Conservation (phyloP, 2,329 filamentous ascomycete genomes). For the Trichoderma polysporum region DNA sequence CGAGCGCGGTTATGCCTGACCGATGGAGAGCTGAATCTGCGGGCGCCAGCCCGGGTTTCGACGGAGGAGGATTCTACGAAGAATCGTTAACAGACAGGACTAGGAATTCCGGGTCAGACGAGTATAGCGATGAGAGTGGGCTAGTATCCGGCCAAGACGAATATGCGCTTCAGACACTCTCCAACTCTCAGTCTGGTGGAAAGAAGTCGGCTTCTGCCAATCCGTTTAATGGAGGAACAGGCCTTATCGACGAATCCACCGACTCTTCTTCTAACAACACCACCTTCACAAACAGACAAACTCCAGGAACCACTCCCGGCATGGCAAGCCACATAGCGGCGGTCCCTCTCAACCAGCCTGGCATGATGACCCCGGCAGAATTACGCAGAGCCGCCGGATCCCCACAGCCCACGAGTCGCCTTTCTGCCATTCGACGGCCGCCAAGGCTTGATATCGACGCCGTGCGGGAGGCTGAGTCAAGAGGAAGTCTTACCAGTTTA, state of each 20-base stretch:
- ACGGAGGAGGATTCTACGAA: conserved; percentile 53
- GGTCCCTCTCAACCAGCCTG: conserved; percentile 49
- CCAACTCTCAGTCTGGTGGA: neutral
- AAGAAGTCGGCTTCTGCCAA: neutral
- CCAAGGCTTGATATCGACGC: conserved; percentile 79
- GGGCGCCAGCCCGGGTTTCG: conserved; percentile 41
- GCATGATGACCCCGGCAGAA: conserved; percentile 46
- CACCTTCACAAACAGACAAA: conserved; percentile 32
- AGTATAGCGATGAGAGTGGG: conserved; percentile 9
- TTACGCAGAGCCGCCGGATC: conserved; percentile 32
- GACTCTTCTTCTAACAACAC: conserved; percentile 44
- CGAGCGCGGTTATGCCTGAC: conserved; percentile 70
- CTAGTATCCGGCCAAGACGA: neutral
- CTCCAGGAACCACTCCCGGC: conserved; percentile 22
- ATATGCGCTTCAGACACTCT: neutral
- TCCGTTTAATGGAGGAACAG: conserved; percentile 24
- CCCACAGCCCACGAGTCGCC: conserved; percentile 38
- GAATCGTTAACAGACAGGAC: conserved; percentile 49
- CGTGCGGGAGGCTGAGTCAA: conserved; percentile 74
- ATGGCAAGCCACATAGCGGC: conserved; percentile 27
- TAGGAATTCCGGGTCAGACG: conserved; percentile 30
- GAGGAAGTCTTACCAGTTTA: conserved; percentile 88
- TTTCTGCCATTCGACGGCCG: conserved; percentile 62
- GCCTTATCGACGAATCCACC: conserved; percentile 47
- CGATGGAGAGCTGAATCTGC: conserved; percentile 58